Evolutionary conservation across 2,329 filamentous ascomycete genomes (phyloP).

Genomic region (Cercospora canescens): DNA sequence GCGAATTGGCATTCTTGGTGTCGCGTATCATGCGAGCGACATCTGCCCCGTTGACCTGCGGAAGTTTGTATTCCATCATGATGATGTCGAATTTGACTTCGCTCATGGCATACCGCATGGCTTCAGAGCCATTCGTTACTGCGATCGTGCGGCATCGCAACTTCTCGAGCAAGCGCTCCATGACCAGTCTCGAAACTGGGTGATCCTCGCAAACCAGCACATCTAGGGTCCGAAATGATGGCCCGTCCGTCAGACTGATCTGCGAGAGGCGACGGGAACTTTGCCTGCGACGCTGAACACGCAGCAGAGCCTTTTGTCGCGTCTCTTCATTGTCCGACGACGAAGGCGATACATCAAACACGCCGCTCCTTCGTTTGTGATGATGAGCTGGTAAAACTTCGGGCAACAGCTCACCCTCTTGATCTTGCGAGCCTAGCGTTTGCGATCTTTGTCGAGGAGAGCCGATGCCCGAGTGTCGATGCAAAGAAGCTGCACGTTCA

Average conservation of each 20-base stretch:
- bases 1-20: conserved; percentile 90
- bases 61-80: conserved; percentile 94
- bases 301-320: conserved; percentile 83
- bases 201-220: conserved; percentile 97
- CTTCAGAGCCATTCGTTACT: conserved; percentile 85
- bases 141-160: conserved; percentile 91
- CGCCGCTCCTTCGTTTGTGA: conserved; percentile 87
- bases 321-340: conserved; percentile 97
- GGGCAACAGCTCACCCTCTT: conserved; percentile 74
- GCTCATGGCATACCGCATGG: conserved; percentile 88
- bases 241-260: conserved; percentile 80
- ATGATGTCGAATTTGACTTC: conserved; percentile 99
- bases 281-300: conserved; percentile 90
- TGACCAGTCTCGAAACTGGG: conserved; percentile 94
- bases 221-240: conserved; percentile 85
- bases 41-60: conserved; percentile 91
- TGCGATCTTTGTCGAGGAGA: conserved; percentile 77
- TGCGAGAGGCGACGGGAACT: conserved; percentile 93
- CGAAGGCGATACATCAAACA: conserved; percentile 94
- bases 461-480: conserved; percentile 37
- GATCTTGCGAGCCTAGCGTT: conserved; percentile 80
- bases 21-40: conserved; percentile 97
- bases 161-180: conserved; percentile 97
- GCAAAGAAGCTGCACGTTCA: conserved; percentile 34
- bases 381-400: conserved; percentile 63